Base-by-base conservation (phyloP, 2,329 filamentous ascomycete species). In the Rutstroemia sp. region DNA sequence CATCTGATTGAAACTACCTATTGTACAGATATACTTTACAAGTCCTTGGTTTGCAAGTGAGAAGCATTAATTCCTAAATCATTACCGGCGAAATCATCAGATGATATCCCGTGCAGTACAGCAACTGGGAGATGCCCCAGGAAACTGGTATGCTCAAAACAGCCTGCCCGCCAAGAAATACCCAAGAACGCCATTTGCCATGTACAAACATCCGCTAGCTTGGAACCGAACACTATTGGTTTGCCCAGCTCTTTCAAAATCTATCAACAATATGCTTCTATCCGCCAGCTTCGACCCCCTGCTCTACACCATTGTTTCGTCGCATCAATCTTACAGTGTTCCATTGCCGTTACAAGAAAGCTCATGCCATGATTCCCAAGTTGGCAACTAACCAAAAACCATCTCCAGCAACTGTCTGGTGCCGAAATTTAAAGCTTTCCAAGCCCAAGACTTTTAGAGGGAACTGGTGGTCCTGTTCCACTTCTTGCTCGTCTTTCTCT, bases 401-500 rank as follows among this genome's bases (percentile, higher is more conserved):
- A 23, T 34, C 30, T 34, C 7, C n/a, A 5, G 30, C 25, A n/a
- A 54, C 48, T 65, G 48, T 60, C 39, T 56, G 65, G 67, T 38
- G 47, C 54, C 23, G 27, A 9, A 17, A 48, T 51, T 37, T 45
- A 48, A 56, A 51, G 17, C 23, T 61, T 44, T 41, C 46, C 44
- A 51, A 46, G 27, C 19, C 37, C 38, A 12, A 67, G 44, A 44
- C 61, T 62, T 17, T 61, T 54, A 9, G 59, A 27, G 30, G 67
- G 68, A n/a, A 57, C 14, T 17, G 68, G 68, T 34, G 69, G 72
- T 6, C 75, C 73, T 10, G 70, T 72, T 41, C 70, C 71, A 61
- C 71, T 72, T 58, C 71, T 65, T 37, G 71, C 78, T 50, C 73
- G 71, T 60, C 78, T 68, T 57, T 78, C 73, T 59, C 74, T 63